Evolutionary conservation across 306 rosid genomes (phyloP).

Genomic region (Glycine latifolia): DNA sequence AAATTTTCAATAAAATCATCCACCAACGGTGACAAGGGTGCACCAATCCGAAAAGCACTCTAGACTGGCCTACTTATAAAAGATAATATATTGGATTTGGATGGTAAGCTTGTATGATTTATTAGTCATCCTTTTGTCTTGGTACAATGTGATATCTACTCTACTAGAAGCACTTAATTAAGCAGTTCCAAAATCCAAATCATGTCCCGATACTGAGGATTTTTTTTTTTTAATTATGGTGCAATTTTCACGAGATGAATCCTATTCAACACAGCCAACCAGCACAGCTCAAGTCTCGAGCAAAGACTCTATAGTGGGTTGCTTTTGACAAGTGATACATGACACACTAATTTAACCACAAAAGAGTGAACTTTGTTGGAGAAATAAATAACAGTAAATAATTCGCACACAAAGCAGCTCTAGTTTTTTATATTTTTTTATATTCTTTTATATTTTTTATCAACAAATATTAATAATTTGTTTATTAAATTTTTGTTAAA

Average conservation of each 20-base stretch:
- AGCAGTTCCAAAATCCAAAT: constrained; percentile 12
- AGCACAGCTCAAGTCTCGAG: constrained; percentile 51
- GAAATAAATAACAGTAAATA: not conserved
- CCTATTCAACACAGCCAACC: constrained; percentile 23
- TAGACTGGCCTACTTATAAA: not conserved
- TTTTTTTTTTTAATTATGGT: constrained; percentile 4
- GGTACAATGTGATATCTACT: not conserved
- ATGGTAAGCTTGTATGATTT: not conserved
- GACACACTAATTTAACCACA: not conserved
- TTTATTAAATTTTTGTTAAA: no score
- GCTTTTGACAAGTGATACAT: not conserved
- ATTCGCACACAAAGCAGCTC: not conserved
- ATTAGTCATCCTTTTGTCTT: constrained; percentile 17
- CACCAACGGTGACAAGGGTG: not conserved
- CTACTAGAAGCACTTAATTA: not conserved
- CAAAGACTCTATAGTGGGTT: constrained; percentile 24
- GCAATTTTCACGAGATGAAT: constrained; percentile 47
- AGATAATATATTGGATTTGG: not conserved
- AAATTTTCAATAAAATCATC: not conserved
- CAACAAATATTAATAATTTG: no score
- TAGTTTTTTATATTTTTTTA: not conserved
- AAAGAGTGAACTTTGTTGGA: not conserved
- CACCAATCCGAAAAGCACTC: constrained; percentile 9
- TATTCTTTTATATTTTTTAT: not conserved
- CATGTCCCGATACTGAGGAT: not conserved